Evolutionary conservation across 495 filamentous ascomycete species (phyloP), one percentile per base, ranked within the genome.

Genomic region (Penicillium coprophilum): DNA sequence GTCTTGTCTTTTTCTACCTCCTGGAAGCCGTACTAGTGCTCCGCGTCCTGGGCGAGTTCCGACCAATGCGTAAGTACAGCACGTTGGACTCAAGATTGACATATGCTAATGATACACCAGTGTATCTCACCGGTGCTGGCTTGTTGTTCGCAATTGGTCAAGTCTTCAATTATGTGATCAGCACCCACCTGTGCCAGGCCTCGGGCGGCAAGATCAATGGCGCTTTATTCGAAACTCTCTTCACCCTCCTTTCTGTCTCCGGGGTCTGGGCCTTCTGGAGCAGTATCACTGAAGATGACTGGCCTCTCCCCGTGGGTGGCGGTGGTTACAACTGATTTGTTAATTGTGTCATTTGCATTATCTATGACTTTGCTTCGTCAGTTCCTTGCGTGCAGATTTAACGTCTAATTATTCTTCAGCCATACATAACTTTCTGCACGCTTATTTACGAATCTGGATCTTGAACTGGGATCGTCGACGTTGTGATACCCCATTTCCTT

Each of bases 261-360:
- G 82, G 81, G 71, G 65, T 96, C 46, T 99, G 93, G 93, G 66
- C 88, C 59, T 99, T 99, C 79, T 97, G 95, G 94, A 93, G 90
- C 39, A 96, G 91, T 77, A 99, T 99, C 65, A 99, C 94, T 5
- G 94, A 99, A 74, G 94, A 99, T 66, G 93, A 97, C 76, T 99
- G 94, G 94, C 91, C 94, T 1, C 82, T 87, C 79, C 84, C 86
- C 11, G 73, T 78, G 12, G 52, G 43, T n/a, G 70, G 70, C 20
- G 64, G 67, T 34, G 71, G 69, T 28, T 82, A 84, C 61, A 73
- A 74, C 55, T 82, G 67, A 77, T 64, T 36, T 51, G 36, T 57
- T 40, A n/a, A 40, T 44, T 46, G 49, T 49, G 31, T 36, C 28
- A 50, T 40, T 40, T 47, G 34, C 45, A 24, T 10, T 21, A 21